Evolutionary conservation across 2,329 filamentous ascomycete genomes (phyloP).

Genomic region (Cytospora mali): DNA sequence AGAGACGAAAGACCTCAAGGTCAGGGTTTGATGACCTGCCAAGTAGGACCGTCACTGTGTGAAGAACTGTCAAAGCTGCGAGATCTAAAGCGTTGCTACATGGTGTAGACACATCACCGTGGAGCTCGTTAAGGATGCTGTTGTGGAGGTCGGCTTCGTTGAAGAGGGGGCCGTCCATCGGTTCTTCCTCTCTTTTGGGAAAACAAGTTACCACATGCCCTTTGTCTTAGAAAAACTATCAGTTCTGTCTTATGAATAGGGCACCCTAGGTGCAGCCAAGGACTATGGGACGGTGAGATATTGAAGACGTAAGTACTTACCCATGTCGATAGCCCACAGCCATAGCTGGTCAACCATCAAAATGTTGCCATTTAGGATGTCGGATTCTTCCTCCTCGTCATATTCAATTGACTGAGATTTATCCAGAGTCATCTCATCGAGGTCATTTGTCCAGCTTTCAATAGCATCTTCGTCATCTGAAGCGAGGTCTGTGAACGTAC

Average conservation of each 20-base stretch:
- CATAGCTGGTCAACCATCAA: constrained; percentile 66
- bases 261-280: no score
- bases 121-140: constrained; percentile 63
- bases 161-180: constrained; percentile 53
- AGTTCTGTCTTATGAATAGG: accelerated
- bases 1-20: constrained; percentile 59
- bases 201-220: constrained; percentile 55
- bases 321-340: constrained; percentile 55
- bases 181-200: constrained; percentile 51
- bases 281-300: no score
- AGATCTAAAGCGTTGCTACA: constrained; percentile 61
- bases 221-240: constrained; percentile 29
- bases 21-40: constrained; percentile 60
- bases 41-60: constrained; percentile 60
- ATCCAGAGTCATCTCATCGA: neutral
- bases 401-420: neutral
- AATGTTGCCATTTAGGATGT: constrained; percentile 48
- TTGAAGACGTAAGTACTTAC: constrained; percentile 41
- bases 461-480: constrained; percentile 8
- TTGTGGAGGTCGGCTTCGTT: constrained; percentile 60
- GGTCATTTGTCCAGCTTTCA: no score
- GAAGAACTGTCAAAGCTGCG: constrained; percentile 57
- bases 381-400: constrained; percentile 35
- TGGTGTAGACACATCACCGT: constrained; percentile 59
- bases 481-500: neutral